Percentiles rank a stretch among this genome's conserved stretches.
These are phyloP conservation scores for Abrus pulchellus DNA, from an alignment of 306 rosid genomes.

Conservation along the genomic window DNA sequence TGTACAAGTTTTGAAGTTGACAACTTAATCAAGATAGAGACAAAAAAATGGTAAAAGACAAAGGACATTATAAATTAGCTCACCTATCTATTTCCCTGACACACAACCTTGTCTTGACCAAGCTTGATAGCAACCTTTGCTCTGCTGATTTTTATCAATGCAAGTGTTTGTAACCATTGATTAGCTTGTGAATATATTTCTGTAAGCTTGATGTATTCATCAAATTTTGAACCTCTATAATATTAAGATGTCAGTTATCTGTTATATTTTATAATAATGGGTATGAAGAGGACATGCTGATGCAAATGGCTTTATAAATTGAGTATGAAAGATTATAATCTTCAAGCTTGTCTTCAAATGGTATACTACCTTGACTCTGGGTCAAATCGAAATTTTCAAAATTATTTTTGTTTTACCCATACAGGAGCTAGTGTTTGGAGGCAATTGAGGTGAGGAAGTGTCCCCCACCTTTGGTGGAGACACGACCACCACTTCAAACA, in stretches of 20 bases:
- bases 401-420: not conserved
- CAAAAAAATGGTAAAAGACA: slow-evolving; percentile 47
- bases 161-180: slow-evolving; percentile 6
- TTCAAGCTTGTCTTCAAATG: slow-evolving; percentile 44
- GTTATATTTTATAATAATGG: slow-evolving; percentile 38
- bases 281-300: slow-evolving; percentile 34
- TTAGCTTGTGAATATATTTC: slow-evolving; percentile 24
- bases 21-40: slow-evolving; percentile 44
- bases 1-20: slow-evolving; percentile 43
- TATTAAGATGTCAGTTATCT: not conserved
- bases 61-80: slow-evolving; percentile 48
- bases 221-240: not conserved
- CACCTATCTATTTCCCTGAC: slow-evolving; percentile 49
- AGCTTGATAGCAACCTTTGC: slow-evolving; percentile 47
- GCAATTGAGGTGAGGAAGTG: slow-evolving; percentile 24
- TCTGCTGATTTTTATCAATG: slow-evolving; percentile 37
- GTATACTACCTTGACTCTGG: slow-evolving; percentile 13
- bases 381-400: slow-evolving; percentile 24
- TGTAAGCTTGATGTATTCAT: slow-evolving; percentile 4
- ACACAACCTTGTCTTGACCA: slow-evolving; percentile 51
- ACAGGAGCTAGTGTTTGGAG: slow-evolving; percentile 29
- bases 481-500: slow-evolving; percentile 29
- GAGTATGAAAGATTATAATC: slow-evolving; percentile 39
- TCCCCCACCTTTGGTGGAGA: slow-evolving; percentile 47
- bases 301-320: slow-evolving; percentile 35